A percentile compares a stretch with the other conserved stretches of the same genome.
phyloP scores from a whole-genome alignment of 2,329 filamentous ascomycete genomes.

The Fusarium sp. region DNA sequence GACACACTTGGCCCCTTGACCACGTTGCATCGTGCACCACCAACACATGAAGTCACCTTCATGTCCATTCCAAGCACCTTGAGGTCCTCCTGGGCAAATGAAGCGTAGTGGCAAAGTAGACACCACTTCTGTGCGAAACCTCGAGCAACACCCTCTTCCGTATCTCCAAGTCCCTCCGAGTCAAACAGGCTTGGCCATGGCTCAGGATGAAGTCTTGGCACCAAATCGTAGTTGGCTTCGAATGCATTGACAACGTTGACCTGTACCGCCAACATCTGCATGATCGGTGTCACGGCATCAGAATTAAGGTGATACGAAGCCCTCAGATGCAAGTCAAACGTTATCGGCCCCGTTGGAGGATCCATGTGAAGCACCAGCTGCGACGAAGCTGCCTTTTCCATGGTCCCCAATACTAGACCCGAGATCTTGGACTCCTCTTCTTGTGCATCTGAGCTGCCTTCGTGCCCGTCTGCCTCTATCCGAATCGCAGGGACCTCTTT shows the following conservation, averaged over 20 bases:
- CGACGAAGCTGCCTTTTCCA: constrained; percentile 59
- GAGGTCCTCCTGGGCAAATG: constrained; percentile 80
- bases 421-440: constrained; percentile 58
- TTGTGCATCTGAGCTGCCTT: constrained; percentile 48
- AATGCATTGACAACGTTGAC: constrained; percentile 85
- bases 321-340: constrained; percentile 77
- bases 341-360: constrained; percentile 62
- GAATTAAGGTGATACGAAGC: constrained; percentile 83
- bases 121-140: constrained; percentile 87
- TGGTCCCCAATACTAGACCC: constrained; percentile 59
- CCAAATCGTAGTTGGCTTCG: constrained; percentile 90
- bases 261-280: constrained; percentile 76
- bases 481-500: constrained; percentile 61
- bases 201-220: constrained; percentile 80
- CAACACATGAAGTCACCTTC: constrained; percentile 69
- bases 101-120: constrained; percentile 78
- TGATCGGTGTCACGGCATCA: constrained; percentile 84
- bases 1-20: constrained; percentile 54
- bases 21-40: constrained; percentile 70
- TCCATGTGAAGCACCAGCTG: constrained; percentile 62
- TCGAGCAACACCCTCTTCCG: constrained; percentile 49
- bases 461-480: constrained; percentile 53
- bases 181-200: constrained; percentile 92
- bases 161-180: constrained; percentile 60
- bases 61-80: constrained; percentile 73